Base-by-base conservation (phyloP, 768 basidiomycete genomes). In the Xerocomellus chrysenteron region DNA sequence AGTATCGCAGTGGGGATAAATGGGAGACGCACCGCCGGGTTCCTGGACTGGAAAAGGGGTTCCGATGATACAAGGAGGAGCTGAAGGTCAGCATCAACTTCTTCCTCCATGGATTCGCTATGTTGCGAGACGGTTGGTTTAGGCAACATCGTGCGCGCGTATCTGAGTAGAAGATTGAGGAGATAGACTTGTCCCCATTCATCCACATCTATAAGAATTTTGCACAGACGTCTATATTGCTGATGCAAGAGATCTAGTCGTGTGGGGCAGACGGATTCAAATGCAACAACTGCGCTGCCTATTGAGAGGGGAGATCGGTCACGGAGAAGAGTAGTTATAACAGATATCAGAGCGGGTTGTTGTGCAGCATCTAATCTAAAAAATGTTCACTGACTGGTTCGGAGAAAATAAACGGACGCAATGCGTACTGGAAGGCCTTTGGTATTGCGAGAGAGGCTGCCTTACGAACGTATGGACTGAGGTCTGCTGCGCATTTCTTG, bases 151-250 rank as follows among this genome's bases (percentile, higher is more conserved):
- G 80, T 82, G 49, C 95, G 76, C 3, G 84, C 90, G 68, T 99
- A 99, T 56, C 90, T 78, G 53, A 86, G 73, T 33, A 99, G 79
- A 14, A 98, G 78, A 43, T 87, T 81, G 57, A 96, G 78, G 19
- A 94, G 71, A 45, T 87, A 83, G 7, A 89, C 83, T 71, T 98
- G 97, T 0, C 94, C 94, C 97, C 97, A 99, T 69, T 97, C 96
- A 64, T 99, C 97, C 5, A 88, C 86, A 64, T 99, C 94, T 35
- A 93, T 80, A 3, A 98, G 75, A n/a, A 90, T 76, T 42, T 81
- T 80, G 67, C 94, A 97, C 32, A 94, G 76, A 28, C 91, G 84
- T 24, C 95, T 80, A 64, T 91, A 99, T 62, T 97, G 91, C 17
- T 81, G 80, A 65, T 99, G 97, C 2, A 99, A 73, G 13, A 97